phyloP scores from a whole-genome alignment of 805 yeast species.

The Suhomyces emberorum region DNA sequence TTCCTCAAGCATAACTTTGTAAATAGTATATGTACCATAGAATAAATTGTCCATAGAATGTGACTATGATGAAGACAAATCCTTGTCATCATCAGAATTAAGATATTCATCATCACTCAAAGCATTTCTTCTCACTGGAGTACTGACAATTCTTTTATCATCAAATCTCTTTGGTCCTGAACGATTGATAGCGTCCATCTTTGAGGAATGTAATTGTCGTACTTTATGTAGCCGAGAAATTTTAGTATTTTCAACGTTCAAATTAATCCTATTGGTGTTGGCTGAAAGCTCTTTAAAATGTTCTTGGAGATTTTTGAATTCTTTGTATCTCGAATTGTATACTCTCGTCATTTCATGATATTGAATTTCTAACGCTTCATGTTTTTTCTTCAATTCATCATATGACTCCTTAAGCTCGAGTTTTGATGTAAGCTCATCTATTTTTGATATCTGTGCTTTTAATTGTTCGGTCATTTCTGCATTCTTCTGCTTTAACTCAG shows the following conservation, averaged over 20 bases:
- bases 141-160: conserved; percentile 26
- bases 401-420: not conserved
- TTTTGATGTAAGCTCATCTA: not conserved
- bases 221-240: conserved; percentile 13
- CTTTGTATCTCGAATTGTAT: conserved; percentile 23
- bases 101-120: not conserved
- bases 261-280: conserved; percentile 11
- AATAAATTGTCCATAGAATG: no score
- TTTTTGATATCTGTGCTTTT: not conserved
- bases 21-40: no score
- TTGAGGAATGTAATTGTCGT: conserved; percentile 21
- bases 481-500: not conserved
- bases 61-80: no score
- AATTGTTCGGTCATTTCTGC: not conserved
- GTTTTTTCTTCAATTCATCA: conserved; percentile 3
- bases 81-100: no score
- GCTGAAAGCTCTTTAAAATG: conserved; percentile 19
- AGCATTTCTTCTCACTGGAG: conserved; percentile 14
- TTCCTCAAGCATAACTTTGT: no score
- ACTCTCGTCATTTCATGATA: conserved; percentile 17
- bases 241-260: conserved; percentile 2
- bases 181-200: conserved; percentile 14
- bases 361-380: conserved; percentile 1
- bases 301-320: conserved; percentile 19
- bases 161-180: not conserved